A percentile compares a stretch with the other conserved stretches of the same genome.
These are phyloP conservation scores for Wilhelminamyces savonicus DNA, from an alignment of 805 yeast species.

Conservation along the genomic window DNA sequence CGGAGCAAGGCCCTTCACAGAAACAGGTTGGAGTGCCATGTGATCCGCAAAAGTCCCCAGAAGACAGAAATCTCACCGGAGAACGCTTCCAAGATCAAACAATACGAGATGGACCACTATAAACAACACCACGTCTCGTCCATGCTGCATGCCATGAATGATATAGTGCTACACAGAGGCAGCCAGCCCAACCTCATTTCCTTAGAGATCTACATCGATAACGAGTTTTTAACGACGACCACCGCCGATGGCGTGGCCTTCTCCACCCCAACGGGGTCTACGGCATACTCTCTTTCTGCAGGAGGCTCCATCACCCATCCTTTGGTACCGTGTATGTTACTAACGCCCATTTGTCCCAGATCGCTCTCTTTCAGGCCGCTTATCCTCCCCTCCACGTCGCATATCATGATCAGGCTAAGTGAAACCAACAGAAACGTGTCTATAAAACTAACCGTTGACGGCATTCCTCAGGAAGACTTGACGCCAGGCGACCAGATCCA, in stretches of 20 bases:
- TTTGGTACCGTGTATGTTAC: constrained; percentile 67
- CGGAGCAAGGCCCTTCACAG: constrained; percentile 71
- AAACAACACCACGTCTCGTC: constrained; percentile 10
- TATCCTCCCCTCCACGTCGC: constrained; percentile 72
- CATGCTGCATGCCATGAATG: constrained; percentile 84
- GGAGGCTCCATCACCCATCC: constrained; percentile 96
- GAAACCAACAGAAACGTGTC: constrained; percentile 37
- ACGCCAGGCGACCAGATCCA: constrained; percentile 75
- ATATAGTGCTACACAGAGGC: constrained; percentile 83
- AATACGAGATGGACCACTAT: constrained; percentile 10
- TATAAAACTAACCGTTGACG: constrained; percentile 71
- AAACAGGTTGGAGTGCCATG: constrained; percentile 72
- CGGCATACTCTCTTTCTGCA: constrained; percentile 82
- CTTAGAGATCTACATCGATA: constrained; percentile 80
- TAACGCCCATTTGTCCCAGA: constrained; percentile 91
- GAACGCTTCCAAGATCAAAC: constrained; percentile 4
- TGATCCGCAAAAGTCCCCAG: constrained; percentile 29
- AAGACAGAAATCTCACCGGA: constrained; percentile 1
- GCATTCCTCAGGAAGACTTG: constrained; percentile 66
- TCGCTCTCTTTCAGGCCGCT: constrained; percentile 87
- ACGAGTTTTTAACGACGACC: constrained; percentile 78
- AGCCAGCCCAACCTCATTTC: constrained; percentile 79
- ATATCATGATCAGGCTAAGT: constrained; percentile 57
- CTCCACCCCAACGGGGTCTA: constrained; percentile 92
- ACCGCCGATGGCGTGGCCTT: constrained; percentile 87